Base-by-base conservation (phyloP, 331 rosid species). In the Acacia concinna region DNA sequence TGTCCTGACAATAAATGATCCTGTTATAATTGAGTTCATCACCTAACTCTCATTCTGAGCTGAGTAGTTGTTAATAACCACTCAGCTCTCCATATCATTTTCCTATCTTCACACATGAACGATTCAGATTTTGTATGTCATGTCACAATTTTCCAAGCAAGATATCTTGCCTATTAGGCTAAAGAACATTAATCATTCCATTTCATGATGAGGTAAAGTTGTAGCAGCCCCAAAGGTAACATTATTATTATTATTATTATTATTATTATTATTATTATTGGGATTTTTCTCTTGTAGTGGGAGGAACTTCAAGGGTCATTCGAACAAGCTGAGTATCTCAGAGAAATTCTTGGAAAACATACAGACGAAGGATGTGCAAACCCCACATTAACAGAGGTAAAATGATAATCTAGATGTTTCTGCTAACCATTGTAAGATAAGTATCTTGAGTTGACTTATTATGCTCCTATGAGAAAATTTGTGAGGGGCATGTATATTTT, bases 231-330 rank as follows among this genome's bases (percentile, higher is more conserved):
- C 68, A 62, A 2, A 30, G 5, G n/a, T n/a, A n/a, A 30, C 37
- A 28, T 62, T 14, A n/a, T n/a, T n/a, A n/a, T n/a, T n/a, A n/a
- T n/a, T n/a, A n/a, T n/a, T n/a, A n/a, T n/a, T n/a, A n/a, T n/a
- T n/a, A n/a, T n/a, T n/a, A n/a, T n/a, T n/a, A n/a, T n/a, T n/a
- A n/a, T n/a, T n/a, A n/a, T n/a, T n/a, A n/a, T n/a, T n/a, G n/a
- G n/a, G n/a, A n/a, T n/a, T 18, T 74, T 2, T 80, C 63, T 75
- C 78, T 70, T 89, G 87, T 67, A 94, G 98, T 94, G 98, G 98
- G 98, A 92, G 81, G 97, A 89, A 68, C 89, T 84, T 73, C 91
- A 89, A 81, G 98, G 98, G 49, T 87, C 82, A 70, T 81, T 76
- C 14, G 86, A 89, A 84, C 97, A 92, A 68, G 70, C 80, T 15